phyloP scores from a whole-genome alignment of 768 basidiomycete genomes.

The Cubamyces lactineus region DNA sequence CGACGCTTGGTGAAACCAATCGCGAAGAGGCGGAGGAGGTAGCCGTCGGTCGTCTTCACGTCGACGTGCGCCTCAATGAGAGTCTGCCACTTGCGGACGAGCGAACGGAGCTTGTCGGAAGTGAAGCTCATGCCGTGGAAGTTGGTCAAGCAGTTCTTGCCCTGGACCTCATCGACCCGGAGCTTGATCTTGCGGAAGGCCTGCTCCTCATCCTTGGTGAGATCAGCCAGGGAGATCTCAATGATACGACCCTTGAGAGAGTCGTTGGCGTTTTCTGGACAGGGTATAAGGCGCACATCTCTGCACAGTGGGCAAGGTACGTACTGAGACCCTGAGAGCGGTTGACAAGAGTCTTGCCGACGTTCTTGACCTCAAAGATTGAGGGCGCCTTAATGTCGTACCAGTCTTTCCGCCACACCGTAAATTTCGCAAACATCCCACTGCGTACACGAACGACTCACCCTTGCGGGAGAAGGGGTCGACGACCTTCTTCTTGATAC shows the following conservation, averaged over 20 bases:
- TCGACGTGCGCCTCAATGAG: constrained; percentile 99
- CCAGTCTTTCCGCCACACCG: constrained; percentile 68
- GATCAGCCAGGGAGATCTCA: constrained; percentile 94
- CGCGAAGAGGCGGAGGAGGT: constrained; percentile 97
- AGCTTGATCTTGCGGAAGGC: constrained; percentile 99
- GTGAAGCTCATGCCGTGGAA: constrained; percentile 99
- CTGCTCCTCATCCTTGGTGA: constrained; percentile 99
- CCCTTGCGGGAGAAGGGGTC: constrained; percentile 99
- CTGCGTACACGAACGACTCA: constrained; percentile 38
- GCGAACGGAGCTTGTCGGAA: constrained; percentile 98
- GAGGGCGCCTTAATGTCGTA: constrained; percentile 99
- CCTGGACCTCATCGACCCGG: constrained; percentile 94
- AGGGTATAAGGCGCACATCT: constrained; percentile 20
- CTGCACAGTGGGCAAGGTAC: constrained; percentile 40
- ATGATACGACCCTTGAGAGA: constrained; percentile 96
- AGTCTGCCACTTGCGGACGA: constrained; percentile 99
- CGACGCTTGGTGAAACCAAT: constrained; percentile 99
- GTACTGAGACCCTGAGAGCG: constrained; percentile 96
- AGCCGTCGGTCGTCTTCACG: constrained; percentile 98
- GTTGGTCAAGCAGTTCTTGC: constrained; percentile 99
- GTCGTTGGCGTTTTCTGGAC: constrained; percentile 95
- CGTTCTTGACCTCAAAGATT: constrained; percentile 94
- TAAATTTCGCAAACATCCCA: not conserved
- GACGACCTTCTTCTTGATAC: constrained; percentile 99
- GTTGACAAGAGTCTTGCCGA: constrained; percentile 99